Evolutionary conservation across 1,284 basidiomycete genomes (phyloP), one percentile per base, ranked within the genome.

Genomic region (Trametes polyzona): DNA sequence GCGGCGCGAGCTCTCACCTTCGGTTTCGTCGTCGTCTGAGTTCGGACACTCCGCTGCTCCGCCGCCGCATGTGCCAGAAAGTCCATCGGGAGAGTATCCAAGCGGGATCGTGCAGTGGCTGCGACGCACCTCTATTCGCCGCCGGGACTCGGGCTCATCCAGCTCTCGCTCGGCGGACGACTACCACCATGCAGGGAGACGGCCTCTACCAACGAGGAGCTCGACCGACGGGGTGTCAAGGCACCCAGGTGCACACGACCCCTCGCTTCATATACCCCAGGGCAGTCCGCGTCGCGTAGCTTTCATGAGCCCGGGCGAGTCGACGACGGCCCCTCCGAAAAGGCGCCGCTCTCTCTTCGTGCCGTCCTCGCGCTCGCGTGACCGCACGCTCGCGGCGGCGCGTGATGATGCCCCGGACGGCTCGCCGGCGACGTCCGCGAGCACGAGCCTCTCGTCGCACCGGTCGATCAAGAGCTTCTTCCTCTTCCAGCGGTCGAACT

Each of bases 91-190:
- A 3, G 64, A 69, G 46, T 71, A 73, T 21, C 72, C 73, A 16
- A 71, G 71, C 54, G 65, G 77, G 49, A 63, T 82, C 52, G 76
- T 68, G 40, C 67, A 67, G 61, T 82, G 79, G 70, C 78, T 78
- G 75, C 75, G 76, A 35, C 76, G 74, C 63, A 76, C 76, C 21
- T 75, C 80, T 19, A 66, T 80, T 37, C 80, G 80, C 46, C 76
- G 78, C 26, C 74, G 82, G 61, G 83, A 82, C 59, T 78, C 79
- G 0, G 64, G 63, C 30, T 59, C 60, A 8, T 55, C 60, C 7
- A 54, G 59, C 11, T 53, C 60, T 2, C 57, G 49, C 47, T 56
- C 53, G 50, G 59, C 47, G 11, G 62, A 68, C 30, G 57, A 52
- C 24, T 52, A 43, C 29, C 23, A 40, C 29, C 9, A 46, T 4